These are phyloP conservation scores for Chlamydomonas asymmetrica DNA, from an alignment of 139 green algal genomes.

Conservation along the genomic window DNA sequence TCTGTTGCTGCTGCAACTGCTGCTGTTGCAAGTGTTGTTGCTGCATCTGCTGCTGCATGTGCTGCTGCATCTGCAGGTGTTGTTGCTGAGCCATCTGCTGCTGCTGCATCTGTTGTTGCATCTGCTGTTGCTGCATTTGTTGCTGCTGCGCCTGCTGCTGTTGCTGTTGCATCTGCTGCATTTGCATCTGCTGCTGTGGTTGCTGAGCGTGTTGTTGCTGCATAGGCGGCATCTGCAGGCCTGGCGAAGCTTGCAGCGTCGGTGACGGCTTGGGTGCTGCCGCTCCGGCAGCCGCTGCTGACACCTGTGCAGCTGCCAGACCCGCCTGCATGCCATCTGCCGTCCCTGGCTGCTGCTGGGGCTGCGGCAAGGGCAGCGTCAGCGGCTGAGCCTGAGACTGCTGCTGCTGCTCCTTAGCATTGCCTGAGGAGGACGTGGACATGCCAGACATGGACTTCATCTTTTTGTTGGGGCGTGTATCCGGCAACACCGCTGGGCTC, in stretches of 20 bases:
- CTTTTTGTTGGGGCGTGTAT: no score
- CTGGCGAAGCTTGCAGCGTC: no score
- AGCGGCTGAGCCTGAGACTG: no score
- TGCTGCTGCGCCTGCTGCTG: no score
- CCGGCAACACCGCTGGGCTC: no score
- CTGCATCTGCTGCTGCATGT: neutral
- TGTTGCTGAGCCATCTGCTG: neutral
- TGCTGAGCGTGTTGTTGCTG: conserved; percentile 6
- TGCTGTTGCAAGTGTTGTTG: conserved; percentile 6
- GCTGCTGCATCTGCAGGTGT: neutral
- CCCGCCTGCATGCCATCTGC: neutral
- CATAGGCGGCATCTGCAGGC: neutral
- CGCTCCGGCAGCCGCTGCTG: conserved; percentile 17
- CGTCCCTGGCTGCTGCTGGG: neutral
- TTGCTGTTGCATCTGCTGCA: conserved; percentile 1
- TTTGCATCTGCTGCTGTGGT: neutral
- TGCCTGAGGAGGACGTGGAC: no score
- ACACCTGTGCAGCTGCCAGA: neutral
- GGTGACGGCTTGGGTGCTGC: neutral
- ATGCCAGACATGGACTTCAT: no score
- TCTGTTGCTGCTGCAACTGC: neutral
- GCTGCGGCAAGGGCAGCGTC: no score
- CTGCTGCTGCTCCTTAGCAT: no score
- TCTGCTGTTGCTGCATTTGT: conserved; percentile 6
- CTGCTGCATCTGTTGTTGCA: neutral